Percentiles rank a stretch among this genome's conserved stretches.
phyloP scores from a whole-genome alignment of 2,329 filamentous ascomycete species.

The Fusarium setosum region DNA sequence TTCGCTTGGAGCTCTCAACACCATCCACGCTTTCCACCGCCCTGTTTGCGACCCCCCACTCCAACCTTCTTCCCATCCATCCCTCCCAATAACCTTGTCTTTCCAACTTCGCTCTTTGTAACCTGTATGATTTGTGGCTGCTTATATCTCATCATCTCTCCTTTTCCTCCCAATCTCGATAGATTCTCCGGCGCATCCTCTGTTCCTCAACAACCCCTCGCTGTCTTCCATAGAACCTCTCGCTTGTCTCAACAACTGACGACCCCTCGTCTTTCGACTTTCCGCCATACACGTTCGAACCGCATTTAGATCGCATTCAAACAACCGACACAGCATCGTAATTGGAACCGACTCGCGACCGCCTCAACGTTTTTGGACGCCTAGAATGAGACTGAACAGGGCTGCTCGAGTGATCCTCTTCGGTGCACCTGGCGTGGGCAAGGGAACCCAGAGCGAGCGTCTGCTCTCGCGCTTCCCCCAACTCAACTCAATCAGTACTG shows the following conservation, averaged over 20 bases:
- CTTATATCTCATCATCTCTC: neutral
- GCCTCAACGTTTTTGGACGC: constrained; percentile 35
- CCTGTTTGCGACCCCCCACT: constrained; percentile 26
- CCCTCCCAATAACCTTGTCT: neutral
- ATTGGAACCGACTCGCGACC: constrained; percentile 17
- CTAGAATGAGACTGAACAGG: constrained; percentile 73
- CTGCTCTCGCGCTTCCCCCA: constrained; percentile 89
- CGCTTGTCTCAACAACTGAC: constrained; percentile 31
- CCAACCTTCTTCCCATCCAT: constrained; percentile 27
- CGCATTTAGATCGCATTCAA: neutral
- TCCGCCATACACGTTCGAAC: neutral
- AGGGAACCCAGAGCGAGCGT: constrained; percentile 94
- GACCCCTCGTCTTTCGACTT: neutral
- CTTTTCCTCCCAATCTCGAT: too few species aligned
- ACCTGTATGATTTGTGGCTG: constrained; percentile 10
- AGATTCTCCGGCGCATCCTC: neutral
- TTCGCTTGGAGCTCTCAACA: constrained; percentile 28
- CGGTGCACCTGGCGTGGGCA: constrained; percentile 95
- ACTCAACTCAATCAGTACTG: constrained; percentile 91
- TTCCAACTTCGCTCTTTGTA: constrained; percentile 12
- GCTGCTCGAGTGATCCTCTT: constrained; percentile 95
- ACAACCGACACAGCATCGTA: neutral
- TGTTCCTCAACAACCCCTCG: constrained; percentile 32
- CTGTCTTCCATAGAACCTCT: constrained; percentile 6
- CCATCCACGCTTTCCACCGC: constrained; percentile 25